These are phyloP conservation scores for Pyrrhoderma lamaoense DNA, from an alignment of 1,284 basidiomycete genomes.

Conservation along the genomic window DNA sequence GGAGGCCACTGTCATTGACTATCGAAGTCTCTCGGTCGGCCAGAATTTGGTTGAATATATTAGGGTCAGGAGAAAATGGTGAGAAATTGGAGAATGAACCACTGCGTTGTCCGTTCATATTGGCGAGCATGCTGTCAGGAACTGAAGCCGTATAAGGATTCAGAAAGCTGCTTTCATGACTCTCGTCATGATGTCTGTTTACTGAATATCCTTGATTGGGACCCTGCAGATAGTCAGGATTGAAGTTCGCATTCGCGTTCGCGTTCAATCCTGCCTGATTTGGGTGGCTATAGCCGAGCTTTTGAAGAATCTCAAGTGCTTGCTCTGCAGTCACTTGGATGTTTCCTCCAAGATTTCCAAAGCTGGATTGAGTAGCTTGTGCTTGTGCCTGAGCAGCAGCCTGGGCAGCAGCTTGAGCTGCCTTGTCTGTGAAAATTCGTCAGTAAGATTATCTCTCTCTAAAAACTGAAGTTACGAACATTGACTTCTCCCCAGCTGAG, in stretches of 20 bases:
- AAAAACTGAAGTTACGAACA: slow-evolving; percentile 42
- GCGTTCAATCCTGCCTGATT: no score
- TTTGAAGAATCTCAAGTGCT: slow-evolving; percentile 58
- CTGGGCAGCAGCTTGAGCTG: slow-evolving; percentile 78
- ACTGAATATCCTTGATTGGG: not conserved
- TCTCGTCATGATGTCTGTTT: slow-evolving; percentile 1
- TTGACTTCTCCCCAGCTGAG: slow-evolving; percentile 92
- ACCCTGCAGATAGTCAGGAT: not conserved
- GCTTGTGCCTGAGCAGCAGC: slow-evolving; percentile 55
- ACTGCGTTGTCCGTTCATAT: slow-evolving; percentile 5
- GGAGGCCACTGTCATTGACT: slow-evolving; percentile 21
- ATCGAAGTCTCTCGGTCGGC: slow-evolving; percentile 21
- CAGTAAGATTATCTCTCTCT: slow-evolving; percentile 11
- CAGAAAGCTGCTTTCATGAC: slow-evolving; percentile 16
- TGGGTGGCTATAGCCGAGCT: slow-evolving; percentile 38
- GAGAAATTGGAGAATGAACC: slow-evolving; percentile 28
- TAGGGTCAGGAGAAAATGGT: slow-evolving; percentile 37
- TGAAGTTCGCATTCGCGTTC: no score
- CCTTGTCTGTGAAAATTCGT: slow-evolving; percentile 52
- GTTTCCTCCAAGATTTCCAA: not conserved
- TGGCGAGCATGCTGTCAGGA: slow-evolving; percentile 3
- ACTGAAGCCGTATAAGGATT: slow-evolving; percentile 1
- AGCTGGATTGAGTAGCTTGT: slow-evolving; percentile 26
- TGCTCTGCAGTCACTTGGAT: slow-evolving; percentile 53
- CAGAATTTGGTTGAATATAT: slow-evolving; percentile 25